Percentiles rank a stretch among this genome's conserved stretches.
Evolutionary conservation across 768 basidiomycete species (phyloP).

Genomic region (Guyanaporus albipodus): DNA sequence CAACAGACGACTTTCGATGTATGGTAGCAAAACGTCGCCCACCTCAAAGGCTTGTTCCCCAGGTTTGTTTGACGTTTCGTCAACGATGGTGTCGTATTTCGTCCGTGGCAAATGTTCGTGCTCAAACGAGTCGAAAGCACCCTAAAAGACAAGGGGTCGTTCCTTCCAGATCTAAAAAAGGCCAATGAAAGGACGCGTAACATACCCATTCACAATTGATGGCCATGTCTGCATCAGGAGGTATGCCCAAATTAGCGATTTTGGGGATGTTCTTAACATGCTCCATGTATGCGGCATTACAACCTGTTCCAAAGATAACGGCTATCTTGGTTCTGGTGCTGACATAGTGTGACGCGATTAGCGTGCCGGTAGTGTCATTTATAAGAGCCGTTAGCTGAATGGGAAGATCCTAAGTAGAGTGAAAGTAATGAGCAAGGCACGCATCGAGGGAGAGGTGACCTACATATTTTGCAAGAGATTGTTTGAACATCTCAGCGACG

Average conservation of each 20-base stretch:
- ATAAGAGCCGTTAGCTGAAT: constrained; percentile 83
- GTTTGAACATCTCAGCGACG: constrained; percentile 89
- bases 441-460: constrained; percentile 26
- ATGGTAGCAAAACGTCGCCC: constrained; percentile 4
- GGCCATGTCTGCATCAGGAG: constrained; percentile 68
- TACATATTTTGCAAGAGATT: constrained; percentile 74
- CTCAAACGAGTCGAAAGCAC: constrained; percentile 94
- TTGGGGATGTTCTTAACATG: constrained; percentile 81
- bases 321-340: constrained; percentile 89
- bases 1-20: not conserved
- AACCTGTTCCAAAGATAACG: constrained; percentile 96
- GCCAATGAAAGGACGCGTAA: not conserved
- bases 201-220: constrained; percentile 98
- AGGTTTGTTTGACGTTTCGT: constrained; percentile 94
- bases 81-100: constrained; percentile 89
- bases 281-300: constrained; percentile 99
- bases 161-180: not conserved
- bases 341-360: constrained; percentile 96
- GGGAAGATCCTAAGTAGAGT: constrained; percentile 62
- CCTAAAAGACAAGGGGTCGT: constrained; percentile 41
- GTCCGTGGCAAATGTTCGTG: constrained; percentile 94
- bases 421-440: not conserved
- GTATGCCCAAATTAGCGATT: constrained; percentile 69
- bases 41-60: constrained; percentile 93
- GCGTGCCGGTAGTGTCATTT: constrained; percentile 97